Evolutionary conservation across 192 early-diverging fungal genomes (phyloP), one percentile per base, ranked within the genome.

Genomic region (Linnemannia exigua): DNA sequence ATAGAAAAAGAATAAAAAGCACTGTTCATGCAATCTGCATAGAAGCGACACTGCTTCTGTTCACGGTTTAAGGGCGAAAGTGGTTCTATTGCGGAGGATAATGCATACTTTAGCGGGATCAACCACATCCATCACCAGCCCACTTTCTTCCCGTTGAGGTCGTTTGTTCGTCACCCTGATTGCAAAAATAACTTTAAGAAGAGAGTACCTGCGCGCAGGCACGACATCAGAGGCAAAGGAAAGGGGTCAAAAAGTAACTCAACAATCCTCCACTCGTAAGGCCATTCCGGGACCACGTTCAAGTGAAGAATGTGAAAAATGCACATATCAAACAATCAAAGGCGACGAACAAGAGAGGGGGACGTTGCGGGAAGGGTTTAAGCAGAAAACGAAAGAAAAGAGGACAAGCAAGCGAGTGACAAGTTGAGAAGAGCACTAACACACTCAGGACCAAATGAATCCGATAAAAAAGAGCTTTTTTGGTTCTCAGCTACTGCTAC

Each of bases 401-500:
- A 61, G 25, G n/a, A 61, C 5, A 5, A 61, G 0, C 4, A n/a
- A 7, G 25, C 6, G 25, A 61, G n/a, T n/a, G n/a, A n/a, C n/a
- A n/a, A n/a, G n/a, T n/a, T 22, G 54, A 61, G 54, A 9, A 15
- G 41, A 44, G 41, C 58, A 63, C 28, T 31, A 6, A 63, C 58
- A 28, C 25, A 63, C 28, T 33, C 58, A 63, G 31, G 8, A 31
- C 28, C 31, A 63, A 63, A 63, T 63, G 58, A 63, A 63, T 63
- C 28, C 58, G 58, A 63, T 63, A 63, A 63, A 31, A n/a, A 25
- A 63, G 58, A 63, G 58, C 58, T n/a, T 63, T 25, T 54, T 63
- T 63, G 58, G 58, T 63, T 63, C 58, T 63, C 58, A 63, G 58
- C 28, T 63, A 63, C 58, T 63, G n/a, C n/a, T n/a, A n/a, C n/a